Base-by-base conservation (phyloP, 495 filamentous ascomycete genomes). In the Rostrohypoxylon terebratum region DNA sequence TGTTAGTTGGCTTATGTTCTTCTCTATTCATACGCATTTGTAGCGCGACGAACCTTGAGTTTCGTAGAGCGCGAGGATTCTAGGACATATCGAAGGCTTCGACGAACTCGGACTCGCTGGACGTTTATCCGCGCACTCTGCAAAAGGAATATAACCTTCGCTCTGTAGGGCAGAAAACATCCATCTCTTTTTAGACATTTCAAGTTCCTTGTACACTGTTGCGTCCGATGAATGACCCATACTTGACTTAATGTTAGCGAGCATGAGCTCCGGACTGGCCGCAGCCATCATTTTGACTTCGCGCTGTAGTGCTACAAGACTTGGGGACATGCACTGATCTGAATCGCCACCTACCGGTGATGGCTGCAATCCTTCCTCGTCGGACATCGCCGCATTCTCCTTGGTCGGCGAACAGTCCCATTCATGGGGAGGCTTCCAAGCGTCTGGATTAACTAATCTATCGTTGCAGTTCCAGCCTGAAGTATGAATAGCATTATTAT, bases 201-300 rank as follows among this genome's bases (percentile, higher is more conserved):
- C 81, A 23, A 80, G 68, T 21, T 82, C 77, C 63, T 77, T 79
- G 58, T 79, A 83, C 16, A 82, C 74, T 6, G 61, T 73, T 8
- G 80, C 80, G 53, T 85, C 83, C 2, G 77, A 62, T 11, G 80
- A 68, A 23, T 76, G 72, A 1, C 78, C 77, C 79, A 80, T 83
- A 44, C 77, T 77, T 54, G 84, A 81, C n/a, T 76, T 81, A 28
- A 87, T 76, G n/a, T 83, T 77, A 59, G 77, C 76, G 2, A 85
- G 77, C 53, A 83, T 78, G 21, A 82, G 79, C 50, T 83, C 75
- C 3, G 80, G 71, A 54, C 76, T 82, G 8, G 83, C 82, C 3
- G 79, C 77, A 0, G 78, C 79, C 83, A 87, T 84, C 58, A 79
- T 76, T 48, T 74, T 69, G 47, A 85, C 77, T 54, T 83, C 80